A percentile compares a stretch with the other conserved stretches of the same genome.
Evolutionary conservation across 2,329 filamentous ascomycete species (phyloP).

Genomic region (Triangularia setosa): DNA sequence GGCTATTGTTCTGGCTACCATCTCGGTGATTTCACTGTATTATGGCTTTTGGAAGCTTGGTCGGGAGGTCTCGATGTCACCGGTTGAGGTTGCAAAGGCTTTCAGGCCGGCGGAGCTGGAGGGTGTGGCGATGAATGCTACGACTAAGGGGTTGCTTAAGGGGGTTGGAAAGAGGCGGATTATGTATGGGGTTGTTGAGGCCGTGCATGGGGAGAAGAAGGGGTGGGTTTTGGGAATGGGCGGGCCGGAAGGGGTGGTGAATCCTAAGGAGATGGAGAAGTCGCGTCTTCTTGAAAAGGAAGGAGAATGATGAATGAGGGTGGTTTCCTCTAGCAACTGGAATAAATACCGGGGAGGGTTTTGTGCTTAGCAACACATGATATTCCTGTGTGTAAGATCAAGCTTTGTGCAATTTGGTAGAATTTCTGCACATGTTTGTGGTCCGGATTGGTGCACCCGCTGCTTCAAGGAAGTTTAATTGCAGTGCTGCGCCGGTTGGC

Average conservation of each 20-base stretch:
- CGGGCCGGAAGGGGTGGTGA: not conserved
- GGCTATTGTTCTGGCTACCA: not conserved
- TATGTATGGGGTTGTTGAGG: not conserved
- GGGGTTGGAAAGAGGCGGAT: not conserved
- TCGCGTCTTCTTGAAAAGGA: too few species aligned
- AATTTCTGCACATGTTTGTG: too few species aligned
- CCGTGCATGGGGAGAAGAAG: not conserved
- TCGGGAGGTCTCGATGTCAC: not conserved
- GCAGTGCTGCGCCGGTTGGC: too few species aligned
- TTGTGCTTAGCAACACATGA: too few species aligned
- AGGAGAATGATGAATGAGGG: too few species aligned
- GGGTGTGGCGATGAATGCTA: not conserved
- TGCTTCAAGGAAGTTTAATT: too few species aligned
- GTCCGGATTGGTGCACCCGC: too few species aligned
- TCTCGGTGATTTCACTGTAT: not conserved
- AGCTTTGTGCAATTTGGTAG: too few species aligned
- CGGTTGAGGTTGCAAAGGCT: not conserved
- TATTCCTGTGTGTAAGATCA: too few species aligned
- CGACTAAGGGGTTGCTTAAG: not conserved
- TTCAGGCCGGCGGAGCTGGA: not conserved
- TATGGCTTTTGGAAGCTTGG: slow-evolving; percentile 6
- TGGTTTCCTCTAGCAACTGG: too few species aligned
- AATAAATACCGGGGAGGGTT: too few species aligned
- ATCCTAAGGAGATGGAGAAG: not conserved
- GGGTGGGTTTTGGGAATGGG: not conserved